Evolutionary conservation across 352 stramenopile genomes (phyloP).

Genomic region (Albugo candida): DNA sequence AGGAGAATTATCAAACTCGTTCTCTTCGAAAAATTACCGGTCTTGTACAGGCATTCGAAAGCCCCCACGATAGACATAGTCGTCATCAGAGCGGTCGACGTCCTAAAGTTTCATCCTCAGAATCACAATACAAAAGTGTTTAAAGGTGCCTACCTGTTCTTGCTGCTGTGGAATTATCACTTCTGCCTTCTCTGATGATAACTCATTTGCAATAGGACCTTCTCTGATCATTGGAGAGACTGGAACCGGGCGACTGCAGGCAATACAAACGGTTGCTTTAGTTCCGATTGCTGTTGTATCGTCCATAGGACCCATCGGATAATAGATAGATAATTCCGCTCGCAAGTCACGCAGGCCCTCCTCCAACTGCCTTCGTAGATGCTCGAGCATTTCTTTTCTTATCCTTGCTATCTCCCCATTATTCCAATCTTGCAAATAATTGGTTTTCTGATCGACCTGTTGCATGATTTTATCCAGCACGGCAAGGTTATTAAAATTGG

Average conservation of each 20-base stretch:
- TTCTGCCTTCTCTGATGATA: not conserved
- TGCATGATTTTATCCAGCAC: constrained; percentile 55
- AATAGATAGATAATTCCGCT: constrained; percentile 37
- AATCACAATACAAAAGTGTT: not conserved
- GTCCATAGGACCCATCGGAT: constrained; percentile 14
- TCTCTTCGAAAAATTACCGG: constrained; percentile 15
- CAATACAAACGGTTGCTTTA: constrained; percentile 67
- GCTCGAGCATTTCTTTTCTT: not conserved
- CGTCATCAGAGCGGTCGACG: constrained; percentile 41
- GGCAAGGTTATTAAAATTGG: constrained; percentile 43
- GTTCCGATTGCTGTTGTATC: constrained; percentile 60
- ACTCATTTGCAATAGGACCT: not conserved
- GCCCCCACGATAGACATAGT: constrained; percentile 60
- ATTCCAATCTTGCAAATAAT: not conserved
- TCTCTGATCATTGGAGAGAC: constrained; percentile 21
- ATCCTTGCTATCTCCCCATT: not conserved
- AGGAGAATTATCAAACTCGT: constrained; percentile 7
- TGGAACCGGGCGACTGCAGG: constrained; percentile 50
- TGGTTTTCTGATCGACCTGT: constrained; percentile 28
- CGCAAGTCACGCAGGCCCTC: constrained; percentile 35
- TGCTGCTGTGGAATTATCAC: constrained; percentile 3
- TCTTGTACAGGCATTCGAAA: constrained; percentile 72
- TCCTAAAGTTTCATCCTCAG: constrained; percentile 14
- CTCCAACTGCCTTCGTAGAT: constrained; percentile 7
- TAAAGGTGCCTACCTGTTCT: not conserved